phyloP scores from a whole-genome alignment of 768 basidiomycete species.

The Boletus vinaceobasis region DNA sequence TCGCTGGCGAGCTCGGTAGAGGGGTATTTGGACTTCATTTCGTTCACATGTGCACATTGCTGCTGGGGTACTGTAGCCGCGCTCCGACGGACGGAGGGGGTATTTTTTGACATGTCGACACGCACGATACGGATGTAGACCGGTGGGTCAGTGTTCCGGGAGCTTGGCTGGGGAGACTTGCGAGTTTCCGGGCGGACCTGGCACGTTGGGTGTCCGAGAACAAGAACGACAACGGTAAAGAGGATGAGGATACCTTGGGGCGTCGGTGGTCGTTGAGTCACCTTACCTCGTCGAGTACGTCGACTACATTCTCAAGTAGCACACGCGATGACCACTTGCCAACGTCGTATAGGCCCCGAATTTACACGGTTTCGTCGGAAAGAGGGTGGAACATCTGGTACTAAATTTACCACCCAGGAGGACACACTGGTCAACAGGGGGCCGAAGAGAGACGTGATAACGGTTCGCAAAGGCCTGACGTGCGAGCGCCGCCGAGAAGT shows the following conservation, averaged over 20 bases:
- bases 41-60: conserved; percentile 7
- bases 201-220: not conserved
- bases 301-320: not conserved
- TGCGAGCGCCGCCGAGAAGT: conserved; percentile 5
- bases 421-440: not conserved
- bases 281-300: conserved; percentile 14
- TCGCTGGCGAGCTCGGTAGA: conserved; percentile 15
- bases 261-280: conserved; percentile 4
- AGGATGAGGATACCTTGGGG: not conserved
- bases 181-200: not conserved
- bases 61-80: not conserved
- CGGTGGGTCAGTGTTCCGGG: not conserved
- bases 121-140: not conserved
- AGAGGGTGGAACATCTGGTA: not conserved
- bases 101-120: conserved; percentile 10
- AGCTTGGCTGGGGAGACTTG: not conserved
- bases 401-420: not conserved
- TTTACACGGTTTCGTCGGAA: conserved; percentile 9
- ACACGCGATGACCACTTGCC: not conserved
- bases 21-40: conserved; percentile 6
- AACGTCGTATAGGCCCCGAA: not conserved
- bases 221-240: not conserved
- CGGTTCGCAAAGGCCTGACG: not conserved
- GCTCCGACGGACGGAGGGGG: conserved; percentile 6
- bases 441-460: not conserved